Base-by-base conservation (phyloP, 139 green algal genomes). In the Micractinium sp. region DNA sequence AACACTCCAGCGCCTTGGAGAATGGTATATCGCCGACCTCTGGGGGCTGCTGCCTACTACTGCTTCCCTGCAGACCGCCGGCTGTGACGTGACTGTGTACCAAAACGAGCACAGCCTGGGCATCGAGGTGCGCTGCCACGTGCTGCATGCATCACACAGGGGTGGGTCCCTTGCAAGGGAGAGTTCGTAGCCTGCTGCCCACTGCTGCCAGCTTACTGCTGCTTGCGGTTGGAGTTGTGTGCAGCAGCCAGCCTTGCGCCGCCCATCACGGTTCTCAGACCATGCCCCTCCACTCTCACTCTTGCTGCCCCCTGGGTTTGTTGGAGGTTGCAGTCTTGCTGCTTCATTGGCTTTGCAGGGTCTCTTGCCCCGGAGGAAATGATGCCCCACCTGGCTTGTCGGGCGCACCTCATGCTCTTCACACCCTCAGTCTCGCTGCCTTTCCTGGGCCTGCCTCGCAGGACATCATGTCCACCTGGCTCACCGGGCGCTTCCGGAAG, bases 391-490 rank as follows among this genome's bases (percentile, higher is more conserved):
- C 47, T 56, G 47, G 47, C 47, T 56, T 5, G 47, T 9, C 5
- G 47, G 47, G n/a, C n/a, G n/a, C n/a, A n/a, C n/a, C n/a, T 41
- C n/a, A 78, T 78, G 31, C 9, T 77, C 22, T 3, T 75, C 27
- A 4, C 47, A 56, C 47, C 47, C 47, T 56, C 47, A 56, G 9
- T 9, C 47, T 16, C 13, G 71, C 5, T 75, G 67, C 25, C 67
- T 31, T 16, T 29, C 67, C 47, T 56, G 47, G 47, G 47, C 47
- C 47, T 9, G 47, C 47, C 33, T n/a, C 33, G 60, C 83, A 87
- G 83, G 83, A 79, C 66, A 87, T 87, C 38, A 87, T 87, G 83
- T 81, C 83, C 13, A 29, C 83, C 71, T 87, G 83, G 83, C 41
- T 81, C 29, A 87, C 67, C 15, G 83, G 83, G 15, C 47, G 66